Base-by-base conservation (phyloP, 106 monocot genomes). In the Dioscorea alata region DNA sequence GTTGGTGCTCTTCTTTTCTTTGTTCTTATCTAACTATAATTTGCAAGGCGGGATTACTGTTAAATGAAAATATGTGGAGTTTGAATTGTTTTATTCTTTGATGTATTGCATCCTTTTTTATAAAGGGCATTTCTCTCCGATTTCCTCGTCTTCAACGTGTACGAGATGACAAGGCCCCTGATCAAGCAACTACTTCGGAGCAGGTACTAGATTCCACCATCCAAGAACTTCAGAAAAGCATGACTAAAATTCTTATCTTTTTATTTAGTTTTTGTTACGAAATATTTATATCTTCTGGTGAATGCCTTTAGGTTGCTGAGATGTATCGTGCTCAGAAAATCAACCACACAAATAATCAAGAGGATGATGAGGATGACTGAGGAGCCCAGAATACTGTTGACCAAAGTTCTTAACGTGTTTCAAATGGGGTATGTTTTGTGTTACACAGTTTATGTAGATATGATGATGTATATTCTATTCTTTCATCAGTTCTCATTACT, bases 241-340 rank as follows among this genome's bases (percentile, higher is more conserved):
- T 28, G 24, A 48, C 2, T 13, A 72, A 5, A 23, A 4, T 23
- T 33, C 17, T 13, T 21, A 54, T 57, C 23, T 61, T 13, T 23
- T 13, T 24, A 67, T 54, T 54, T 54, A 4, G 19, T 54, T 18
- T 54, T 42, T 42, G 42, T 6, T 6, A 42, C 42, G 6, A 42
- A 42, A 28, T 28, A 28, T 28, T 42, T 16, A 4, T 14, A 5
- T 71, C 12, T 9, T 32, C 22, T 23, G 49, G 57, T 35, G 12
- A 50, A 60, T 23, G 68, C 69, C 65, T 68, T 51, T 68, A 97
- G 97, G 89, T 97, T 75, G 97, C 97, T 71, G 97, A 87, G 4
- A 80, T 97, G 81, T 97, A 97, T 63, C 92, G 92, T 52, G 80
- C 80, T 68, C 97, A 97, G 71, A 97, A 97, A 72, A 81, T 97